Conservation (phyloP, 345 rosid genomes). For the Chamaenerion angustifolium region DNA sequence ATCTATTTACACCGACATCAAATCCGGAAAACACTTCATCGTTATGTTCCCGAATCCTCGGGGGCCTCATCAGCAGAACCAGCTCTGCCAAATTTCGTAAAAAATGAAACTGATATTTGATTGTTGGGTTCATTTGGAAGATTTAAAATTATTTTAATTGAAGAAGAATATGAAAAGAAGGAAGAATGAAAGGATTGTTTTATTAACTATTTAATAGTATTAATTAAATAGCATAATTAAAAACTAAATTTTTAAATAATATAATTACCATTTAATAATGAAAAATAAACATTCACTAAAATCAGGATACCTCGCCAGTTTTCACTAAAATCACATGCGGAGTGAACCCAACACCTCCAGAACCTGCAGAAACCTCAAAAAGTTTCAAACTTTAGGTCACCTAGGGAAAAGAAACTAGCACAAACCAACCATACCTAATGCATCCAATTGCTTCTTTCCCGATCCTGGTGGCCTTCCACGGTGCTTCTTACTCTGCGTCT, state of each 20-base stretch:
- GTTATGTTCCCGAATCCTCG: background rate
- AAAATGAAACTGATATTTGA: too few relatives aligned
- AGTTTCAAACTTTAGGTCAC: too few relatives aligned
- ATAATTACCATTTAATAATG: too few relatives aligned
- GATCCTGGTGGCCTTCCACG: conserved; percentile 95
- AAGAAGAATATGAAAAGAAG: too few relatives aligned
- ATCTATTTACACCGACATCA: conserved; percentile 8
- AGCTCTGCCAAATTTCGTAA: background rate
- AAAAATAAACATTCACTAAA: background rate
- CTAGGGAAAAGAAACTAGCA: background rate
- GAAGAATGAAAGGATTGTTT: too few relatives aligned
- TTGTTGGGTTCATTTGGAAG: too few relatives aligned
- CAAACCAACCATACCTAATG: conserved; percentile 38
- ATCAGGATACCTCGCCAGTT: conserved; percentile 70
- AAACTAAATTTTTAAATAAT: too few relatives aligned
- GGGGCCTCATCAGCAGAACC: conserved; percentile 9
- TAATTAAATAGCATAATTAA: too few relatives aligned
- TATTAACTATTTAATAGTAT: too few relatives aligned
- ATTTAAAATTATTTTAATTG: too few relatives aligned
- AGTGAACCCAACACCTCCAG: conserved; percentile 88
- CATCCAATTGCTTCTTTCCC: conserved; percentile 84
- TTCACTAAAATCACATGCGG: conserved; percentile 89
- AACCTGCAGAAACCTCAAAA: conserved; percentile 26
- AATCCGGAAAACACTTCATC: conserved; percentile 1
- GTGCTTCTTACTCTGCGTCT: conserved; percentile 43